Evolutionary conservation across 805 yeast species (phyloP), one percentile per base, ranked within the genome.

Genomic region (Metschnikowia lachancei): DNA sequence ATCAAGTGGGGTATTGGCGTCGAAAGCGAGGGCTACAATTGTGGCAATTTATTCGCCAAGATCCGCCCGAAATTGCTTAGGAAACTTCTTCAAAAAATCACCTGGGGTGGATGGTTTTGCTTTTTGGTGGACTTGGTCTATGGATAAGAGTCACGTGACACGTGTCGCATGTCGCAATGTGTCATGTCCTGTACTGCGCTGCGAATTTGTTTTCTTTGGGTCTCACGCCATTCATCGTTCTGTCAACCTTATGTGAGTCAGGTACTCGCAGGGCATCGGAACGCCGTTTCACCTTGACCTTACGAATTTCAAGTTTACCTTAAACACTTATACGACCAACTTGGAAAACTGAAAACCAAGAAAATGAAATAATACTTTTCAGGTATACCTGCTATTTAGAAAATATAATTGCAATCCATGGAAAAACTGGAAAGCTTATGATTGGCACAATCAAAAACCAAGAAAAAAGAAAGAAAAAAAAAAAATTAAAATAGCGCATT

Each of bases 1-100:
- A 78, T 85, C 43, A 82, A 85, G 51, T 79, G 85, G 72, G 98
- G 97, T 0, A 80, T 85, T 54, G 98, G 98, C 2, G 78, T 88
- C 9, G 97, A 92, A 60, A 79, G 83, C 50, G 96, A 90, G 62
- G 92, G 90, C 2, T 86, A 85, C 52, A 78, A 84, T 51, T 90
- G 97, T 64, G 96, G 95, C 2, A 75, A 78, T 45, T 52, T 81
- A 18, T 75, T 84, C 45, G 73, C 76, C 41, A 73, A 71, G 54
- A 67, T 83, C 14, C 68, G 71, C 54, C 88, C 87, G 0, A 52
- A 49, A 10, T 73, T 78, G 72, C 54, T 85, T 32, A 68, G 81
- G 31, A 64, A 67, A 40, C 18, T 78, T 0, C 55, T 84, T 24
- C 75, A 79, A 49, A 62, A 70, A 44, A 32, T 79, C 2, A 79